phyloP scores from a whole-genome alignment of 148 eudicot species.

The Euryodendron excelsum region DNA sequence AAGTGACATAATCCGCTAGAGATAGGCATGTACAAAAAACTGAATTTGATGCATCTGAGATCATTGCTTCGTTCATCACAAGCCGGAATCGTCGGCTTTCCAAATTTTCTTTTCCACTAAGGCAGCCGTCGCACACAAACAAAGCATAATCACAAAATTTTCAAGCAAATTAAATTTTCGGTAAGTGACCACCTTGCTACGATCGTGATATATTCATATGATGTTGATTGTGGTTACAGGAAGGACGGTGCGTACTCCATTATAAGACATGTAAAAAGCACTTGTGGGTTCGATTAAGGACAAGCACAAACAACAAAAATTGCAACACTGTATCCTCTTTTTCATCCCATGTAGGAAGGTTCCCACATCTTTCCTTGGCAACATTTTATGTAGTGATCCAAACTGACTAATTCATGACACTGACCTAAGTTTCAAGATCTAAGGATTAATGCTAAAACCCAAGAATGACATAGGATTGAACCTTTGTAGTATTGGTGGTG shows the following conservation, averaged over 20 bases:
- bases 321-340: background rate
- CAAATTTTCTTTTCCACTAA: background rate
- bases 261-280: background rate
- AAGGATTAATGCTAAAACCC: too few relatives aligned
- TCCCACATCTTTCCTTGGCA: background rate
- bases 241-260: too few relatives aligned
- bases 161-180: background rate
- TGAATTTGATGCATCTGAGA: constrained; percentile 30
- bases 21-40: background rate
- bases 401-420: too few relatives aligned
- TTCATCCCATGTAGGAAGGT: constrained; percentile 8
- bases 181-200: background rate
- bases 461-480: too few relatives aligned
- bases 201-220: background rate
- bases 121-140: background rate
- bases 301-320: constrained; percentile 13
- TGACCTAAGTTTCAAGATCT: too few relatives aligned
- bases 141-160: background rate
- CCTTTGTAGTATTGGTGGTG: too few relatives aligned
- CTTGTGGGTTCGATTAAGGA: background rate
- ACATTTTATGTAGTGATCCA: too few relatives aligned
- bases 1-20: too few relatives aligned
- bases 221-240: constrained; percentile 1
- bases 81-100: background rate
- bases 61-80: constrained; percentile 9